These are phyloP conservation scores for Scheffersomyces amazonensis DNA, from an alignment of 805 yeast genomes.

Conservation along the genomic window DNA sequence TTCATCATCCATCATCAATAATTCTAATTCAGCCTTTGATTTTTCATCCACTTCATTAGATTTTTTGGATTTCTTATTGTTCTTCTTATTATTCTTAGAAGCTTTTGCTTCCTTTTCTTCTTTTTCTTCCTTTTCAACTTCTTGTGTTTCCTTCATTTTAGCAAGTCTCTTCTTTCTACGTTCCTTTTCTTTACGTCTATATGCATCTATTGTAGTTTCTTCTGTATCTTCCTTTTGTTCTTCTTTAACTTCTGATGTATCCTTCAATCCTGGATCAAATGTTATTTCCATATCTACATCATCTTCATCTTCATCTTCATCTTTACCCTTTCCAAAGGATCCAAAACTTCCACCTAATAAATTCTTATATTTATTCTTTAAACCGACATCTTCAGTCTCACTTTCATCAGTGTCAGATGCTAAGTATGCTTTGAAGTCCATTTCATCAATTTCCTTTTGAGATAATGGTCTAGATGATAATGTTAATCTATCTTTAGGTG, in stretches of 20 bases:
- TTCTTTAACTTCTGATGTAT: constrained; percentile 32
- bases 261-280: constrained; percentile 81
- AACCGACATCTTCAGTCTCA: constrained; percentile 25
- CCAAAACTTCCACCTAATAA: constrained; percentile 48
- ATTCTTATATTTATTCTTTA: constrained; percentile 60
- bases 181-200: constrained; percentile 87
- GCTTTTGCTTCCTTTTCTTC: constrained; percentile 25
- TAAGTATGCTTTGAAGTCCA: constrained; percentile 89
- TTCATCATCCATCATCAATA: constrained; percentile 66
- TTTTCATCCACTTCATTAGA: constrained; percentile 17
- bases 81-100: constrained; percentile 30
- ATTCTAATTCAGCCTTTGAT: constrained; percentile 64
- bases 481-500: constrained; percentile 83
- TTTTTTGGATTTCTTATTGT: constrained; percentile 29
- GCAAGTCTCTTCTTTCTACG: constrained; percentile 84
- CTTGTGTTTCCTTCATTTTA: constrained; percentile 59
- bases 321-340: constrained; percentile 15
- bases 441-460: constrained; percentile 82
- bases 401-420: constrained; percentile 50
- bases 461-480: constrained; percentile 78
- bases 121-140: constrained; percentile 41
- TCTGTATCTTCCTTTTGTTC: constrained; percentile 44
- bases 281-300: constrained; percentile 94
- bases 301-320: constrained; percentile 44
- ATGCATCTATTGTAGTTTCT: constrained; percentile 73